Conservation (phyloP, 1,284 basidiomycete species). For the Sanghuangporus weigelae region DNA sequence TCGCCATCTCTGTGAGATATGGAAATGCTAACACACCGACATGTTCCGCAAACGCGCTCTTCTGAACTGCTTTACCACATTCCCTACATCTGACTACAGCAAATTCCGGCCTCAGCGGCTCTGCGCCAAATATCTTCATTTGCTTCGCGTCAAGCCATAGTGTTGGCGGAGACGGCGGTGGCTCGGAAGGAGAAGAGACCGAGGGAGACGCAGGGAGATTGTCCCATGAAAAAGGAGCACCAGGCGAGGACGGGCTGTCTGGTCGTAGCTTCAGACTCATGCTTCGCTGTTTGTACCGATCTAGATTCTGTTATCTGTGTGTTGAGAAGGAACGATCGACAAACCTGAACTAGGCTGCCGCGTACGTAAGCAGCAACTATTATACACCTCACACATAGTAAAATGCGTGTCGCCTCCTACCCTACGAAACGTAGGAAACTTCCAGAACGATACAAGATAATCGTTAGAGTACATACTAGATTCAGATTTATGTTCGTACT, state of each 20-base stretch:
- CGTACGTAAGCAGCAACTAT: no score
- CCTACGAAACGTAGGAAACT: no score
- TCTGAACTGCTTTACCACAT: slow-evolving; percentile 72
- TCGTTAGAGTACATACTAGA: no score
- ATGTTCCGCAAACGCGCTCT: slow-evolving; percentile 73
- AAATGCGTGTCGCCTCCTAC: no score
- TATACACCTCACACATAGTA: no score
- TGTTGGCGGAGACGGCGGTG: slow-evolving; percentile 58
- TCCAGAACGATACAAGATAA: no score
- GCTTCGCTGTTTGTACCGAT: slow-evolving; percentile 19
- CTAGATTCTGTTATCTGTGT: no score
- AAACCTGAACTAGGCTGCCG: background rate
- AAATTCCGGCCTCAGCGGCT: slow-evolving; percentile 61
- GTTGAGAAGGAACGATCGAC: background rate
- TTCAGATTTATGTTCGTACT: no score
- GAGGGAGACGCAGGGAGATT: slow-evolving; percentile 32
- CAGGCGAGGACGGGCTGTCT: slow-evolving; percentile 29
- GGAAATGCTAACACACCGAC: slow-evolving; percentile 44
- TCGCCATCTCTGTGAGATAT: background rate
- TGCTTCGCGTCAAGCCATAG: slow-evolving; percentile 78
- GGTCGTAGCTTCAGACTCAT: slow-evolving; percentile 59
- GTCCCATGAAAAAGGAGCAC: slow-evolving; percentile 55
- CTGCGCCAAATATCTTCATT: slow-evolving; percentile 81
- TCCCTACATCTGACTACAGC: slow-evolving; percentile 74
- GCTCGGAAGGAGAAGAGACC: slow-evolving; percentile 34